These are phyloP conservation scores for Theileria parva DNA, from an alignment of 169 alveolate genomes.

Conservation along the genomic window DNA sequence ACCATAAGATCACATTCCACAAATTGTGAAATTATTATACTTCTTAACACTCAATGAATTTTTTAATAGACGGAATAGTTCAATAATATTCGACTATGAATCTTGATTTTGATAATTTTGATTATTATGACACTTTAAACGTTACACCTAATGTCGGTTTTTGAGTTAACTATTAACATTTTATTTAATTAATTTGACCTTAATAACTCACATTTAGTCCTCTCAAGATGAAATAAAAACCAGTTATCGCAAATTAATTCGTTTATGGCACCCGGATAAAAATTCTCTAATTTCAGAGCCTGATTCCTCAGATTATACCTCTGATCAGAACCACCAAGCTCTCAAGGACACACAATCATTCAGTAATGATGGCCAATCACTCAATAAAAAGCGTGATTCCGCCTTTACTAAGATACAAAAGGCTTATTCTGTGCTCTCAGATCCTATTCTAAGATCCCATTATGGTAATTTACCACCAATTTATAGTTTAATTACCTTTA, in stretches of 20 bases:
- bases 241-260: slow-evolving; percentile 55
- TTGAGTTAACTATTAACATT: background rate
- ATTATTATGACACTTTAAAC: slow-evolving; percentile 63
- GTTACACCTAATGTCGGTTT: slow-evolving; percentile 44
- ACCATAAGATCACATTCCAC: background rate
- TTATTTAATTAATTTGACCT: background rate
- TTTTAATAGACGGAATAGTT: background rate
- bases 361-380: background rate
- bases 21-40: no score
- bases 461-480: slow-evolving; percentile 29
- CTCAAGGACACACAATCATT: background rate
- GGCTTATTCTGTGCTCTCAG: slow-evolving; percentile 67
- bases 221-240: slow-evolving; percentile 56
- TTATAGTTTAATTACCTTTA: background rate
- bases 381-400: slow-evolving; percentile 20
- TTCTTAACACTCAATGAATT: background rate
- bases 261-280: slow-evolving; percentile 70
- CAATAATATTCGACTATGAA: slow-evolving; percentile 22
- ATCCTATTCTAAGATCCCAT: slow-evolving; percentile 40
- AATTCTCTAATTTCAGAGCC: background rate
- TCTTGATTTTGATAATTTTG: slow-evolving; percentile 34
- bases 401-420: slow-evolving; percentile 63
- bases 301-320: background rate
- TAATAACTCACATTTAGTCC: slow-evolving; percentile 19
- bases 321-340: background rate